Conservation (phyloP, 306 rosid species). For the Castanospermum australe region DNA sequence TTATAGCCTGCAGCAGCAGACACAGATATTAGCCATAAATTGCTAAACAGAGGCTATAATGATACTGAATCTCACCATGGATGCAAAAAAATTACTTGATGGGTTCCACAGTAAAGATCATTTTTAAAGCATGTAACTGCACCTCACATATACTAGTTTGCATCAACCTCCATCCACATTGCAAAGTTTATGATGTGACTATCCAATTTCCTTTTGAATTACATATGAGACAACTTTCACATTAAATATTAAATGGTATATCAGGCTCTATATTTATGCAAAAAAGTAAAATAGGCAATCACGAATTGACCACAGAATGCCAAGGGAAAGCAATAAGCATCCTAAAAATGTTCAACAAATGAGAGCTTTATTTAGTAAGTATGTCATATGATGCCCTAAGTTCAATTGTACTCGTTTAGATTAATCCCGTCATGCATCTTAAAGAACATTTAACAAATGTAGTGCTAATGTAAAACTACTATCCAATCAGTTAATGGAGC, state of each 20-base stretch:
- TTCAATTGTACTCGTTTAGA: background rate
- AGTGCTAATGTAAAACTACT: background rate
- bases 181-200: background rate
- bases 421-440: background rate
- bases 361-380: no score
- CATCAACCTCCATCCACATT: background rate
- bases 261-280: background rate
- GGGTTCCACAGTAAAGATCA: background rate
- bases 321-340: background rate
- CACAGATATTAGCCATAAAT: background rate
- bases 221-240: background rate
- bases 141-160: background rate
- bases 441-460: background rate
- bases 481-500: background rate
- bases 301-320: background rate
- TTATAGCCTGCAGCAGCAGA: constrained; percentile 60
- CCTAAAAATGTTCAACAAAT: no score
- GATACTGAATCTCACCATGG: background rate
- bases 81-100: background rate
- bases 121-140: background rate
- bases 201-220: background rate
- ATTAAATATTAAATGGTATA: background rate
- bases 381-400: background rate
- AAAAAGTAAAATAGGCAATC: background rate
- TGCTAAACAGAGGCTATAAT: no score